phyloP scores from a whole-genome alignment of 805 yeast genomes.

The Yarrowia divulgata region DNA sequence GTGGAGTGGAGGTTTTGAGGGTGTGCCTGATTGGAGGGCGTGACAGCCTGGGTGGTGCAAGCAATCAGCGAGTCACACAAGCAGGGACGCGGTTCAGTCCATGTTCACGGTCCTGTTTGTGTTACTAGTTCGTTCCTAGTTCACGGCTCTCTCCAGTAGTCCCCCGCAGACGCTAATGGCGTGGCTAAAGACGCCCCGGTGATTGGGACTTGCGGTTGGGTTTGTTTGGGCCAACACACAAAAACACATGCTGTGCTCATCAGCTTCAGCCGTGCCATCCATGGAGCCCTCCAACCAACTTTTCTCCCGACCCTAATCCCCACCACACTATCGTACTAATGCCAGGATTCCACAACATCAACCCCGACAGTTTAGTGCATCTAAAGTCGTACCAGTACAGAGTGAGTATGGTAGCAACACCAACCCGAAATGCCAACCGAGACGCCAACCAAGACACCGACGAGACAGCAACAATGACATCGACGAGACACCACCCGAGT shows the following conservation, averaged over 20 bases:
- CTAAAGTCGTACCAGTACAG: conserved; percentile 47
- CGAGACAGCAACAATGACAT: no score
- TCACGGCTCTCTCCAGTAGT: background rate
- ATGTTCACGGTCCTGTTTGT: background rate
- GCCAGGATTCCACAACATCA: conserved; percentile 40
- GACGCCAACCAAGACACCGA: no score
- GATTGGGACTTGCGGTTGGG: conserved; percentile 23
- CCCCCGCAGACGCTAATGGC: conserved; percentile 4
- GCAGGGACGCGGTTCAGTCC: no score
- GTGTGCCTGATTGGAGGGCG: no score
- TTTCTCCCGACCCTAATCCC: background rate
- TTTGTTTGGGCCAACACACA: background rate
- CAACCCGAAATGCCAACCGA: no score
- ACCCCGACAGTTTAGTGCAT: conserved; percentile 44
- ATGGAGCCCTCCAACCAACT: background rate
- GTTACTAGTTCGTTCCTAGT: background rate
- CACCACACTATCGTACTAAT: conserved; percentile 29
- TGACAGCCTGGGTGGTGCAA: no score
- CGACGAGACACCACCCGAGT: no score
- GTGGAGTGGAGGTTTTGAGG: background rate
- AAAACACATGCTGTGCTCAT: conserved; percentile 12
- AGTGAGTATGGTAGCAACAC: no score
- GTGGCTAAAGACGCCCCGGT: conserved; percentile 1
- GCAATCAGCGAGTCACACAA: no score
- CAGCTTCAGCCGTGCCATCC: conserved; percentile 28